These are phyloP conservation scores for Paecilomyces dactylethromorphus DNA, from an alignment of 2,329 filamentous ascomycete genomes.

Conservation along the genomic window DNA sequence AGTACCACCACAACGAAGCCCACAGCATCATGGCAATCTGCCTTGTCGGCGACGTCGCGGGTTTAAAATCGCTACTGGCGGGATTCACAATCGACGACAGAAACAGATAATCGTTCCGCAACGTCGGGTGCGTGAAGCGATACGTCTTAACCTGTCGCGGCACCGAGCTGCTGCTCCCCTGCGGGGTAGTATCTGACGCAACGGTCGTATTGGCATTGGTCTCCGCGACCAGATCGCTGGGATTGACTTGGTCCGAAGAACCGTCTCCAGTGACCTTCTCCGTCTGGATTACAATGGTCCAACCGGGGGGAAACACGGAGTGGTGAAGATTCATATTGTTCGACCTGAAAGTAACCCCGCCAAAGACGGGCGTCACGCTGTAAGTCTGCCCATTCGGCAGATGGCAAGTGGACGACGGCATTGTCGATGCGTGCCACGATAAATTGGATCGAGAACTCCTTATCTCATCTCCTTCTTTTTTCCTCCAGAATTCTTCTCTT, in stretches of 20 bases:
- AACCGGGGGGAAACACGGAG: slow-evolving; percentile 67
- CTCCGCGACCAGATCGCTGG: background rate
- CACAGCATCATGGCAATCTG: slow-evolving; percentile 97
- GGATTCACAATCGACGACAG: slow-evolving; percentile 89
- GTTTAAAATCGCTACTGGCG: slow-evolving; percentile 70
- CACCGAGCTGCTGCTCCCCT: slow-evolving; percentile 9
- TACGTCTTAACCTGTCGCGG: slow-evolving; percentile 29
- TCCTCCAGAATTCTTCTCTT: background rate
- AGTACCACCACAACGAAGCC: slow-evolving; percentile 95
- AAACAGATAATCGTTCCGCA: slow-evolving; percentile 75
- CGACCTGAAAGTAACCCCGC: slow-evolving; percentile 83
- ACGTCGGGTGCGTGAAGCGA: slow-evolving; percentile 67
- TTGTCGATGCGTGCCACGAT: background rate
- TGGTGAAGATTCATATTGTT: slow-evolving; percentile 65
- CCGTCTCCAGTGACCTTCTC: slow-evolving; percentile 41
- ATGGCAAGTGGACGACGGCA: slow-evolving; percentile 34
- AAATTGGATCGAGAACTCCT: background rate
- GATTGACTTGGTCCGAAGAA: slow-evolving; percentile 6
- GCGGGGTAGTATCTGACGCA: slow-evolving; percentile 6
- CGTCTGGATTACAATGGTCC: slow-evolving; percentile 81
- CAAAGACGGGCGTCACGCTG: slow-evolving; percentile 78
- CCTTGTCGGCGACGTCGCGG: slow-evolving; percentile 71
- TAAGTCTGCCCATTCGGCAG: slow-evolving; percentile 84
- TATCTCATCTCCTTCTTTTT: background rate
- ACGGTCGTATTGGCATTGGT: background rate